Evolutionary conservation across 176 grass and related monocot genomes (phyloP).

Genomic region (Ensete glaucum): DNA sequence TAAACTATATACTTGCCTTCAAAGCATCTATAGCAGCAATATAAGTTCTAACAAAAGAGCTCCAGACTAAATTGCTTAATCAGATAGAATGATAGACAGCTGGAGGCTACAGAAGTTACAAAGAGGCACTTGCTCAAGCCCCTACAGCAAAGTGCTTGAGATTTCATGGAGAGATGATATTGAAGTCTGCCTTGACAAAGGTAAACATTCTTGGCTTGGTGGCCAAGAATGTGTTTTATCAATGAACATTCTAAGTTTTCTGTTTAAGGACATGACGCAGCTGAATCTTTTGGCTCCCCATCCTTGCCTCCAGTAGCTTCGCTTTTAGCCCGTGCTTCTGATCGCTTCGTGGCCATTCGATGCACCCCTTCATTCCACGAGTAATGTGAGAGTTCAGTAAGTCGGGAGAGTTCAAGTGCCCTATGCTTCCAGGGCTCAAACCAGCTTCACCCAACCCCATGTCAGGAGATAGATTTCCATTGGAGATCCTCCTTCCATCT

Average conservation of each 20-base stretch:
- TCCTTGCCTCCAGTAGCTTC: slow-evolving; percentile 81
- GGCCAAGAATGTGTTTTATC: not conserved
- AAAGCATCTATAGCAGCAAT: no score
- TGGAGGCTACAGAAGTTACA: not conserved
- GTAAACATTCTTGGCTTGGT: not conserved
- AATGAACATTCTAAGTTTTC: slow-evolving; percentile 44
- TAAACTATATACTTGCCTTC: no score
- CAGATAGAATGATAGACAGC: not conserved
- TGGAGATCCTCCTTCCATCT: slow-evolving; percentile 41
- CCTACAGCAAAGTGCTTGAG: no score
- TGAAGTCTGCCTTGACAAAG: not conserved
- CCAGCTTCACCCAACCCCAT: slow-evolving; percentile 47
- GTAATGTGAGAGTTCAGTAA: slow-evolving; percentile 56
- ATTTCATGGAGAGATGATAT: not conserved
- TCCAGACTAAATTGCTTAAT: not conserved
- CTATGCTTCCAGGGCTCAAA: slow-evolving; percentile 41
- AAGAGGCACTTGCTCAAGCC: no score
- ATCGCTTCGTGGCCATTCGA: slow-evolving; percentile 56
- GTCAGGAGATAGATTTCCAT: slow-evolving; percentile 49
- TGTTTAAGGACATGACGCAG: slow-evolving; percentile 87
- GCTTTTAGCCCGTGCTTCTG: slow-evolving; percentile 89
- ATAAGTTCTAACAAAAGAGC: no score
- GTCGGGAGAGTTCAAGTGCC: slow-evolving; percentile 67
- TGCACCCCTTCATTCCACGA: slow-evolving; percentile 65
- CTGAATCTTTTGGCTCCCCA: slow-evolving; percentile 88